Conservation (phyloP, 257 asterid species). For the Penstemon eatonii region DNA sequence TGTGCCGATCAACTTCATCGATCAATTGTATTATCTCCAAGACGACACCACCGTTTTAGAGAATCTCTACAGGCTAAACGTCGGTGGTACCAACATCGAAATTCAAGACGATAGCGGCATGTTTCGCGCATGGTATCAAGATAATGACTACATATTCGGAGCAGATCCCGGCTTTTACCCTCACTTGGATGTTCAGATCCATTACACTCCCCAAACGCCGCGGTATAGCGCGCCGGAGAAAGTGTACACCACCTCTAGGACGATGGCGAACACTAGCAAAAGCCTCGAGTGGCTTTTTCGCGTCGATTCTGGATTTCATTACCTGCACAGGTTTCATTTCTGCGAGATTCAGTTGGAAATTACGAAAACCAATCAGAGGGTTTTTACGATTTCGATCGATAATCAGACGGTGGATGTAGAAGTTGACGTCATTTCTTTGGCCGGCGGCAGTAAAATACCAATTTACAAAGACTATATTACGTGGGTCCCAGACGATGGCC, state of each 20-base stretch:
- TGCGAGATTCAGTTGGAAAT: slow-evolving; percentile 38
- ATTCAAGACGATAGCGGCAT: slow-evolving; percentile 43
- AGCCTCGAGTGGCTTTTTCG: slow-evolving; percentile 45
- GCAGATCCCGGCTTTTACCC: not conserved
- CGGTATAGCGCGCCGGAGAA: slow-evolving; percentile 45
- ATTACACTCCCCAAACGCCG: slow-evolving; percentile 31
- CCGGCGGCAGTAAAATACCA: slow-evolving; percentile 36
- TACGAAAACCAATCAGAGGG: slow-evolving; percentile 3
- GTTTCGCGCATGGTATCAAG: slow-evolving; percentile 52
- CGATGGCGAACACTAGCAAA: not conserved
- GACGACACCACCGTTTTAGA: slow-evolving; percentile 38
- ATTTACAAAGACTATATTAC: slow-evolving; percentile 42
- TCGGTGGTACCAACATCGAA: slow-evolving; percentile 27
- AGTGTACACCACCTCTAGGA: slow-evolving; percentile 44
- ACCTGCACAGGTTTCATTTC: slow-evolving; percentile 57
- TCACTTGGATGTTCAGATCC: not conserved
- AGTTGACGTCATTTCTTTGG: slow-evolving; percentile 31
- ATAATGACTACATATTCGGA: slow-evolving; percentile 8
- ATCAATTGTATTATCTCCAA: not conserved
- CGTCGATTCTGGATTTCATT: slow-evolving; percentile 51
- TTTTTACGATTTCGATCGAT: slow-evolving; percentile 31
- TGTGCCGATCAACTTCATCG: not conserved
- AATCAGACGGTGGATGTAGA: slow-evolving; percentile 13
- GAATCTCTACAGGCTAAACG: slow-evolving; percentile 51
- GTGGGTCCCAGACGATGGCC: slow-evolving; percentile 22